These are phyloP conservation scores for Prunus kanzakura DNA, from an alignment of 306 rosid species.

Conservation along the genomic window DNA sequence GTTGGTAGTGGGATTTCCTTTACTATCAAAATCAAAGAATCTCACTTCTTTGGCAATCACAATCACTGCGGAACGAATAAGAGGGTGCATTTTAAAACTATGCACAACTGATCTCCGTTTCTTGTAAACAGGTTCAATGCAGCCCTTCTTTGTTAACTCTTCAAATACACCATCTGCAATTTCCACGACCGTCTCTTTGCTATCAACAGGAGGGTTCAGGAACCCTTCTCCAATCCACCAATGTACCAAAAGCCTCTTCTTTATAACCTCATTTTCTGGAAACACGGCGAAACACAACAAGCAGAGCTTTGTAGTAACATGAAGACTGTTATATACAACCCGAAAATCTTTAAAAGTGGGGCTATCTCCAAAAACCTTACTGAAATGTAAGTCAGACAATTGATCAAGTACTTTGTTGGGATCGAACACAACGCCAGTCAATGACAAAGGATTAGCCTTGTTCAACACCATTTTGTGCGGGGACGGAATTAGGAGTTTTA, in stretches of 20 bases:
- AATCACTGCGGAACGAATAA: constrained; percentile 30
- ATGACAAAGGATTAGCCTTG: background rate
- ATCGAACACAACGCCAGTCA: background rate
- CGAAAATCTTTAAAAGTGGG: constrained; percentile 8
- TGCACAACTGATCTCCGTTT: background rate
- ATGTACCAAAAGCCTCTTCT: constrained; percentile 23
- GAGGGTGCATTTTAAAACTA: constrained; percentile 18
- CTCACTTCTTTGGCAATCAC: background rate
- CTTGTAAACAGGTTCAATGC: constrained; percentile 17
- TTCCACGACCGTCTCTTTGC: background rate
- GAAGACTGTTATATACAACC: constrained; percentile 1
- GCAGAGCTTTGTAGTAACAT: background rate
- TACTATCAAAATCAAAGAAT: constrained; percentile 10
- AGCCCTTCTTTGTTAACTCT: constrained; percentile 7
- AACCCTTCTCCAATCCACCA: constrained; percentile 39
- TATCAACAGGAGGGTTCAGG: background rate
- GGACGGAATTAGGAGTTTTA: background rate
- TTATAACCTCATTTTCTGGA: constrained; percentile 28
- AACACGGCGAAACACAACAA: constrained; percentile 24
- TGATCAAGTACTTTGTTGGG: background rate
- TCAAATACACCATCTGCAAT: background rate
- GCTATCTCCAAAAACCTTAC: background rate
- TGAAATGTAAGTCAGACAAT: background rate
- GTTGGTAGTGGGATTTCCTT: background rate
- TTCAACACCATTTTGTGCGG: background rate